phyloP scores from a whole-genome alignment of 2,329 filamentous ascomycete species.

The Colletotrichum sp. region DNA sequence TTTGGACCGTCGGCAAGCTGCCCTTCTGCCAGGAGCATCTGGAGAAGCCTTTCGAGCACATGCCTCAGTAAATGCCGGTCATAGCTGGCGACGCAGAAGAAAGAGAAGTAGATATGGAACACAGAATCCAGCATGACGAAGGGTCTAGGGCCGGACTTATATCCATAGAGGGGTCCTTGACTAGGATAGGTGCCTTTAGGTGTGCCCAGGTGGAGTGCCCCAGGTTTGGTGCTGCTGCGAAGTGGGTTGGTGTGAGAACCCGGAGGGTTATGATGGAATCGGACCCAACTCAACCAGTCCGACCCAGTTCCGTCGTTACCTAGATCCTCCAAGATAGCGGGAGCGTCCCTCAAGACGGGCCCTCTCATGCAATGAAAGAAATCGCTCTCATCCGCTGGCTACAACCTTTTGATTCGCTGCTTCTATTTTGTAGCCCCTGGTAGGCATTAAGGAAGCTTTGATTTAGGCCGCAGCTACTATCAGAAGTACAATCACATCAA shows the following conservation, averaged over 20 bases:
- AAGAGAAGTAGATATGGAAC: not conserved
- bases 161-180: not conserved
- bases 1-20: constrained; percentile 73
- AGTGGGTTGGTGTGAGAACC: constrained; percentile 16
- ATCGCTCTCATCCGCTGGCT: not conserved
- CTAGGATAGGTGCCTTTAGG: not conserved
- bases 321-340: not conserved
- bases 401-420: not conserved
- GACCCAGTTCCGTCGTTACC: not conserved
- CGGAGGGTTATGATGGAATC: constrained; percentile 14
- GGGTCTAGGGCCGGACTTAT: not conserved
- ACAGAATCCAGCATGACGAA: not conserved
- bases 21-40: constrained; percentile 73
- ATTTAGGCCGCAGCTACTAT: not conserved
- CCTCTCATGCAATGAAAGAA: not conserved
- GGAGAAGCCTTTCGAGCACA: constrained; percentile 66
- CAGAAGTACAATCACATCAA: not conserved
- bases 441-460: not conserved
- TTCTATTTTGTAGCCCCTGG: accelerated
- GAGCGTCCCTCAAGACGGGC: not conserved
- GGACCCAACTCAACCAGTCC: not conserved
- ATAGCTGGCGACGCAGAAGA: not conserved
- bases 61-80: constrained; percentile 56
- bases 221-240: not conserved
- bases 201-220: not conserved